phyloP scores from a whole-genome alignment of 2,329 filamentous ascomycete genomes.

The Cercospora sp. region DNA sequence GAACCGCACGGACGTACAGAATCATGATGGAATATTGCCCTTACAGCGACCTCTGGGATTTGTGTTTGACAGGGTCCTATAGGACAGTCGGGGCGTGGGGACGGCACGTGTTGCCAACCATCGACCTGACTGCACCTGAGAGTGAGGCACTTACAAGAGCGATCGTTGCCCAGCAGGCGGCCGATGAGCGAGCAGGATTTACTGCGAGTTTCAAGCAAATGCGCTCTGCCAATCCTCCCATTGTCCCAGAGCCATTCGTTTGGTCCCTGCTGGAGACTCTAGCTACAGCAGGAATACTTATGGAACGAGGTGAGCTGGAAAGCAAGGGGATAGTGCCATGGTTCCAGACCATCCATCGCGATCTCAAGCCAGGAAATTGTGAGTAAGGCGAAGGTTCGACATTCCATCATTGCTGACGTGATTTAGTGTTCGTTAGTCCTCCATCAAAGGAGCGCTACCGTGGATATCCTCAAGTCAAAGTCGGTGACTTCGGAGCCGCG shows the following conservation, averaged over 20 bases:
- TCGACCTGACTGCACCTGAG: not conserved
- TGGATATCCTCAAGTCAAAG: slow-evolving; percentile 11
- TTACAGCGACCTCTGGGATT: not conserved
- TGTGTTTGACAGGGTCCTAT: not conserved
- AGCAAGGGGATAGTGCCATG: not conserved
- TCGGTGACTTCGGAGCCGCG: slow-evolving; percentile 14
- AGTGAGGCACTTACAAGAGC: not conserved
- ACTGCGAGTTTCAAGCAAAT: not conserved
- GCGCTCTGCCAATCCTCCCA: not conserved
- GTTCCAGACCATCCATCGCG: slow-evolving; percentile 11
- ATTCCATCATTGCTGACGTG: not conserved
- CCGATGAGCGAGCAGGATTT: not conserved
- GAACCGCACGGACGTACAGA: not conserved
- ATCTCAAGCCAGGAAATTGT: slow-evolving; percentile 11
- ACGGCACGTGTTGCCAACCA: not conserved
- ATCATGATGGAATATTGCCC: slow-evolving; percentile 3
- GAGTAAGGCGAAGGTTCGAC: not conserved
- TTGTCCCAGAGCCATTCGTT: slow-evolving; percentile 11
- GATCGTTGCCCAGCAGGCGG: not conserved
- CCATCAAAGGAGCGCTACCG: slow-evolving; percentile 2
- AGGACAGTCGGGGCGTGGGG: not conserved
- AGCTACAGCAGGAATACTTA: slow-evolving; percentile 13
- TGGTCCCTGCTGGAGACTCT: slow-evolving; percentile 13
- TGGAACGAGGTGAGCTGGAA: slow-evolving; percentile 12
- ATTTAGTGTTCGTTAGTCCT: not conserved